Evolutionary conservation across 768 basidiomycete genomes (phyloP).

Genomic region (Candolleomyces efflorescens): DNA sequence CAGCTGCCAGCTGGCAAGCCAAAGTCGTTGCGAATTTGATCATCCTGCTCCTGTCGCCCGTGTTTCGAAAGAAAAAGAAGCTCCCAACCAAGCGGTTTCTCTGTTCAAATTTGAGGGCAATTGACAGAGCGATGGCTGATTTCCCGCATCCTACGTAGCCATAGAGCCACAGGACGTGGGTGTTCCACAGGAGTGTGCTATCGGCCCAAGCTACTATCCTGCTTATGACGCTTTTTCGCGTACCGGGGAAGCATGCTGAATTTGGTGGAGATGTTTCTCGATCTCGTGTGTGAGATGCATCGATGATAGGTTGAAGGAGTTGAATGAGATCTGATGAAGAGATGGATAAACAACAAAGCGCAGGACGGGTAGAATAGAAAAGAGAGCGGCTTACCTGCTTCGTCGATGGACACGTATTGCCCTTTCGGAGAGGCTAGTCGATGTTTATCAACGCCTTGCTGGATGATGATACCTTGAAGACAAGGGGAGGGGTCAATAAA

Average conservation of each 20-base stretch:
- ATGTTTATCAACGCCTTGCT: too few relatives aligned
- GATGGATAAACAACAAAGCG: too few relatives aligned
- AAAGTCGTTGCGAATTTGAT: constrained; percentile 8
- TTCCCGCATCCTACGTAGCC: constrained; percentile 18
- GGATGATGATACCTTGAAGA: too few relatives aligned
- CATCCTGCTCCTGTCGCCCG: background rate
- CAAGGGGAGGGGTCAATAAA: too few relatives aligned
- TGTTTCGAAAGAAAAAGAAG: constrained; percentile 14
- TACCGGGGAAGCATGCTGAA: background rate
- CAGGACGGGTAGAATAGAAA: too few relatives aligned
- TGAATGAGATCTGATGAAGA: background rate
- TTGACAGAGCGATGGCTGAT: constrained; percentile 13
- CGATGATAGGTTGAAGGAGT: background rate
- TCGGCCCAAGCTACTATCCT: background rate
- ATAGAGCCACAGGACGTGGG: constrained; percentile 14
- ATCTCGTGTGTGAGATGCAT: background rate
- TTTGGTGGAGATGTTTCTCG: background rate
- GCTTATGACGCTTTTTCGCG: background rate
- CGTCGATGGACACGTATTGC: too few relatives aligned
- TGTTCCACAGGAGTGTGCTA: background rate
- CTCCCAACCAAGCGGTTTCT: constrained; percentile 1
- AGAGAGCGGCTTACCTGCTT: too few relatives aligned
- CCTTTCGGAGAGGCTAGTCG: too few relatives aligned
- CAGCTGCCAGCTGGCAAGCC: constrained; percentile 12
- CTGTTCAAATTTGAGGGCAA: constrained; percentile 8